Percentiles rank a stretch among this genome's conserved stretches.
Evolutionary conservation across 208 protist genomes (phyloP).

Genomic region (Leishmania guyanensis): DNA sequence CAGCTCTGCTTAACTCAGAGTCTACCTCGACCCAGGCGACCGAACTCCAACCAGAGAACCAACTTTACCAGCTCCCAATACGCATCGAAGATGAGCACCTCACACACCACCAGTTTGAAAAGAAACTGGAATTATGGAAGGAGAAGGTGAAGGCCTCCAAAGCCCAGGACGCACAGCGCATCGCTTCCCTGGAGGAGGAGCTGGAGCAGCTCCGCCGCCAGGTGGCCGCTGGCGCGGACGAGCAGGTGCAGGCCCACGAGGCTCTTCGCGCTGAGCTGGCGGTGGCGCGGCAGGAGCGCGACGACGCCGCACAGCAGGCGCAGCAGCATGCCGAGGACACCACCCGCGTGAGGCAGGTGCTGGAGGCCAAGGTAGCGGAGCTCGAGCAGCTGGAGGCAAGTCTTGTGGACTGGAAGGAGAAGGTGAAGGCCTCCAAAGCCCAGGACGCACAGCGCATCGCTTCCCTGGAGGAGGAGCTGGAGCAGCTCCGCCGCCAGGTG

Average conservation of each 20-base stretch:
- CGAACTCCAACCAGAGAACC: not conserved
- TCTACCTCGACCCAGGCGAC: not conserved
- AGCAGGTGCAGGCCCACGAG: not conserved
- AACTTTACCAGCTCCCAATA: constrained; percentile 14
- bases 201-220: not conserved
- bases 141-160: constrained; percentile 44
- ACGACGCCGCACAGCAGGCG: constrained; percentile 2
- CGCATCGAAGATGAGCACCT: constrained; percentile 33
- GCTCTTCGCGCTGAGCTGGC: not conserved
- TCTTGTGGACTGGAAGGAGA: not conserved
- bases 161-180: constrained; percentile 36
- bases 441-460: not conserved
- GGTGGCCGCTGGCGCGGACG: not conserved
- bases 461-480: not conserved
- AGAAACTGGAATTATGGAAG: constrained; percentile 40
- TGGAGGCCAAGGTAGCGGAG: not conserved
- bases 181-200: constrained; percentile 18
- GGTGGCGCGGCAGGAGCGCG: not conserved
- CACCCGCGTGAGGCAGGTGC: not conserved
- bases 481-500: not conserved
- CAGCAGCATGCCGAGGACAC: not conserved
- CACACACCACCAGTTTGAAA: constrained; percentile 18
- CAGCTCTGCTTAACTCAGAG: too few species aligned
- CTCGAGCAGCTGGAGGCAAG: not conserved
- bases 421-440: not conserved